Conservation (phyloP, 805 yeast species). For the Ogataea paradorogensis region DNA sequence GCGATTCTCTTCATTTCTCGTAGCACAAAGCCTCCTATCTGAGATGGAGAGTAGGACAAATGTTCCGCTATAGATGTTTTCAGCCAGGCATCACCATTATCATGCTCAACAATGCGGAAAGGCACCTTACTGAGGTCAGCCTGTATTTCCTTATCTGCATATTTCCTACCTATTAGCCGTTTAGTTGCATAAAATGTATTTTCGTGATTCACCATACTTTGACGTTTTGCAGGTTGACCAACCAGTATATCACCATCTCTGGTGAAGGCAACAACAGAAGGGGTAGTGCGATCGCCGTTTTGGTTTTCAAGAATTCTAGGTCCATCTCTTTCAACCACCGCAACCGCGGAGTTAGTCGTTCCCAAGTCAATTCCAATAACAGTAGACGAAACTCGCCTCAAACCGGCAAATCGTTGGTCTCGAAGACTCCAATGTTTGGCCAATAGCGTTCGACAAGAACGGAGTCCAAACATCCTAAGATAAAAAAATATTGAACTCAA, state of each 20-base stretch:
- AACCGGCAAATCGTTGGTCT: background rate
- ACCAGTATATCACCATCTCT: conserved; percentile 83
- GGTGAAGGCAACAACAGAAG: conserved; percentile 93
- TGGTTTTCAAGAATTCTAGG: conserved; percentile 79
- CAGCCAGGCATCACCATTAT: conserved; percentile 95
- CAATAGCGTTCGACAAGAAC: background rate
- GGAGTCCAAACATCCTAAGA: background rate
- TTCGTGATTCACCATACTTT: conserved; percentile 90
- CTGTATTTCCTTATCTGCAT: conserved; percentile 85
- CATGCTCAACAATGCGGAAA: conserved; percentile 84
- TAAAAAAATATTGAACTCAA: no score
- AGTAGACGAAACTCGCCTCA: conserved; percentile 27
- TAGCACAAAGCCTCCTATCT: conserved; percentile 88
- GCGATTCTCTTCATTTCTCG: conserved; percentile 96
- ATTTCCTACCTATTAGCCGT: conserved; percentile 92
- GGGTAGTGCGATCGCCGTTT: conserved; percentile 80
- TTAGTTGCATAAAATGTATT: conserved; percentile 94
- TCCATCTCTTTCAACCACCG: conserved; percentile 72
- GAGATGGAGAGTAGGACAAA: conserved; percentile 87
- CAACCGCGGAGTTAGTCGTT: conserved; percentile 88
- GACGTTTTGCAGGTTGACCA: conserved; percentile 95
- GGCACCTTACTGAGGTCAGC: conserved; percentile 86
- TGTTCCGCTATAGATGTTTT: conserved; percentile 67
- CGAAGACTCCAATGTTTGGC: background rate
- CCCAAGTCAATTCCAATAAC: conserved; percentile 87